phyloP scores from a whole-genome alignment of 768 basidiomycete genomes.

The Tulasnella sp. region DNA sequence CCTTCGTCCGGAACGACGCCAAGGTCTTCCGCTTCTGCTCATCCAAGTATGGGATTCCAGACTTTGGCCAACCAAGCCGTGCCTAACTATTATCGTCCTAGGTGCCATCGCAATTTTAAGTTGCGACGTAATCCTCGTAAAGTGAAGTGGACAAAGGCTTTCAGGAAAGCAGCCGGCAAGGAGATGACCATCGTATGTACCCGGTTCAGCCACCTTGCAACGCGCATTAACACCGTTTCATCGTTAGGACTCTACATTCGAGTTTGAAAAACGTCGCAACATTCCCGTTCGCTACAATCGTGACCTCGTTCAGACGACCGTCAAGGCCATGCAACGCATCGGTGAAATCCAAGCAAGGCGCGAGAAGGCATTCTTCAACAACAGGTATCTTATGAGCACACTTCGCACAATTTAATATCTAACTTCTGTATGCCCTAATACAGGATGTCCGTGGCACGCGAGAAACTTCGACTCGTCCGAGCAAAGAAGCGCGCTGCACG shows the following conservation, averaged over 20 bases:
- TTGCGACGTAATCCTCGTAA: conserved; percentile 99
- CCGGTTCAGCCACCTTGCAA: background rate
- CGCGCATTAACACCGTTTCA: conserved; percentile 1
- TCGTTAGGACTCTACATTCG: conserved; percentile 90
- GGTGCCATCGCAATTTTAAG: conserved; percentile 99
- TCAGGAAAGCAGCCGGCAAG: conserved; percentile 97
- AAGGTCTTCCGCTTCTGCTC: conserved; percentile 98
- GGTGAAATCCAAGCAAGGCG: conserved; percentile 88
- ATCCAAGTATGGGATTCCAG: conserved; percentile 73
- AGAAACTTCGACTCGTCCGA: conserved; percentile 52
- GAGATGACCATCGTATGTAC: conserved; percentile 96
- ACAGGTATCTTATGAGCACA: conserved; percentile 47
- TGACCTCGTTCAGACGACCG: conserved; percentile 86
- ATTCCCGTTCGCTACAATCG: conserved; percentile 97
- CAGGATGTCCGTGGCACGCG: conserved; percentile 37
- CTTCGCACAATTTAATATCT: background rate
- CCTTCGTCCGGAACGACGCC: conserved; percentile 93
- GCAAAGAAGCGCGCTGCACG: conserved; percentile 34
- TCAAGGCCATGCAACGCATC: conserved; percentile 95
- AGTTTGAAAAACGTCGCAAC: conserved; percentile 98
- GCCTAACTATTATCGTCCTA: conserved; percentile 42
- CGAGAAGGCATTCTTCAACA: conserved; percentile 96
- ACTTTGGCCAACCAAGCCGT: background rate
- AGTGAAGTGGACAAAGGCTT: conserved; percentile 99
- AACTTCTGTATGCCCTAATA: background rate